Evolutionary conservation across 139 green algal species (phyloP).

Genomic region (Astrephomene gubernaculifera): DNA sequence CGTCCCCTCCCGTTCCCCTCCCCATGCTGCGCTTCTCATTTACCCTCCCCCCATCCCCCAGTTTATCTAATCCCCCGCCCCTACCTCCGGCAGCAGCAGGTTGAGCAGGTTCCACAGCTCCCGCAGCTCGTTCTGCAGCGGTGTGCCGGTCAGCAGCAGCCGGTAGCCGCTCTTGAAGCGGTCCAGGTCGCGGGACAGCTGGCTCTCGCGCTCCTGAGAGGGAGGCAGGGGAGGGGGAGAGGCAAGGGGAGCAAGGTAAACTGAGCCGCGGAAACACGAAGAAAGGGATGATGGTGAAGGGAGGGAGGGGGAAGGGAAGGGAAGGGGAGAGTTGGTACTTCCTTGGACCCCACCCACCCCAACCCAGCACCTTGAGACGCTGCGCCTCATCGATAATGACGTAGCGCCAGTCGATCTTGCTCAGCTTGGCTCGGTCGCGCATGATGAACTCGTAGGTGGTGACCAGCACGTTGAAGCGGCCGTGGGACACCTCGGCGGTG

Average conservation of each 20-base stretch:
- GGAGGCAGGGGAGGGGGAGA: neutral
- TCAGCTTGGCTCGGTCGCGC: slow-evolving; percentile 77
- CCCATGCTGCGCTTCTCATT: neutral
- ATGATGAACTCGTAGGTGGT: slow-evolving; percentile 99
- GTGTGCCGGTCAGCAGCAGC: slow-evolving; percentile 85
- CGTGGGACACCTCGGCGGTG: slow-evolving; percentile 29
- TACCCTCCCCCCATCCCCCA: neutral
- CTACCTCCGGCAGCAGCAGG: slow-evolving; percentile 88
- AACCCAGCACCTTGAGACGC: slow-evolving; percentile 96
- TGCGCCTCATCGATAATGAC: slow-evolving; percentile 99
- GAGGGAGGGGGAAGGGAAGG: neutral
- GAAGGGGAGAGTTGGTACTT: neutral
- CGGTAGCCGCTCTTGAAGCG: slow-evolving; percentile 63
- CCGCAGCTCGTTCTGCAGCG: slow-evolving; percentile 92
- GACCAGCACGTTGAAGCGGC: slow-evolving; percentile 97
- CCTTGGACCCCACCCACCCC: no score
- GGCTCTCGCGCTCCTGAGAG: slow-evolving; percentile 50
- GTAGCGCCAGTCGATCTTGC: slow-evolving; percentile 65
- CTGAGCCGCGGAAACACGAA: neutral
- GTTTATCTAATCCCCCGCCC: no score
- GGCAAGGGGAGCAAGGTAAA: neutral
- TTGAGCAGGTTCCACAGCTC: slow-evolving; percentile 98
- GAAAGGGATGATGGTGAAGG: neutral
- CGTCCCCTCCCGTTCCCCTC: neutral
- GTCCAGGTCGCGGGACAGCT: slow-evolving; percentile 88